Evolutionary conservation across 345 rosid genomes (phyloP).

Genomic region (Sonneratia alba): DNA sequence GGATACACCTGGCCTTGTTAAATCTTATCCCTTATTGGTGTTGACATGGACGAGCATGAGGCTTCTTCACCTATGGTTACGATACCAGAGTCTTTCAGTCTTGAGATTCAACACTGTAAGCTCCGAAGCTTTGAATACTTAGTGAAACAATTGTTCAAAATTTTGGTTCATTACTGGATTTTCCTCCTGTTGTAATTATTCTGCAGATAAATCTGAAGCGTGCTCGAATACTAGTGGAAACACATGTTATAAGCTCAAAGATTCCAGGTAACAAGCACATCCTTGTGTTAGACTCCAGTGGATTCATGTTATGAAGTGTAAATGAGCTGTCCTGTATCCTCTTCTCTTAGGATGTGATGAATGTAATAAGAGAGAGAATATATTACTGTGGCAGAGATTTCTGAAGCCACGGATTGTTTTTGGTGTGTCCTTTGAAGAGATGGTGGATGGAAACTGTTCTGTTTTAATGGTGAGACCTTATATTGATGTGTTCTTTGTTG

Average conservation of each 20-base stretch:
- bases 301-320: not conserved
- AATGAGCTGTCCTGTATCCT: not conserved
- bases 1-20: slow-evolving; percentile 83
- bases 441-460: slow-evolving; percentile 44
- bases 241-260: slow-evolving; percentile 46
- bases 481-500: slow-evolving; percentile 21
- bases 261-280: slow-evolving; percentile 47
- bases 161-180: not conserved
- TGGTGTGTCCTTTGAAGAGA: slow-evolving; percentile 67
- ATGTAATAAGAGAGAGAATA: slow-evolving; percentile 71
- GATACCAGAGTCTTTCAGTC: slow-evolving; percentile 73
- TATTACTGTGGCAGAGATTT: slow-evolving; percentile 70
- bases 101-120: slow-evolving; percentile 62
- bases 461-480: slow-evolving; percentile 35
- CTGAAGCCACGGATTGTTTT: slow-evolving; percentile 63
- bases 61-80: slow-evolving; percentile 82
- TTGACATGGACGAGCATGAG: slow-evolving; percentile 71
- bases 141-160: not conserved
- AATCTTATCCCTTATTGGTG: slow-evolving; percentile 51
- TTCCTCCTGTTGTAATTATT: not conserved
- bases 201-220: slow-evolving; percentile 90
- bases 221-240: slow-evolving; percentile 66
- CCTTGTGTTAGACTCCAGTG: not conserved
- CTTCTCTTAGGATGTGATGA: slow-evolving; percentile 52
- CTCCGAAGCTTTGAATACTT: not conserved